These are phyloP conservation scores for Purshia tridentata DNA, from an alignment of 306 rosid species.

Conservation along the genomic window DNA sequence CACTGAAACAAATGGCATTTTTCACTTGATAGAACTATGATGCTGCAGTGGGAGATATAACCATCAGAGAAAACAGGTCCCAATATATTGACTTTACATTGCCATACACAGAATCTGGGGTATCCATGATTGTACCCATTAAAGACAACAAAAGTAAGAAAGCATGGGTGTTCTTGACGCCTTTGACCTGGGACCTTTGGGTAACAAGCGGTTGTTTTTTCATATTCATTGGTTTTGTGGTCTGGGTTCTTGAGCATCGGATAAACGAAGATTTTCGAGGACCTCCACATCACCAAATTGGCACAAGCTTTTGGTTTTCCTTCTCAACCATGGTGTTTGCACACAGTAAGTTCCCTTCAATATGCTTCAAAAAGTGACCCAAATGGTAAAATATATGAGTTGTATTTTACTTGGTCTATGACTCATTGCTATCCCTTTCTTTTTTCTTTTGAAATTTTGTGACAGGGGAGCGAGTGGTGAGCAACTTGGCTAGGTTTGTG, in stretches of 20 bases:
- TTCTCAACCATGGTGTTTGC: slow-evolving; percentile 19
- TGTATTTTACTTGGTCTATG: background rate
- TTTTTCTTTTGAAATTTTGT: background rate
- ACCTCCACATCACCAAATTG: slow-evolving; percentile 18
- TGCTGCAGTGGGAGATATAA: slow-evolving; percentile 31
- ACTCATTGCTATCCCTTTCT: background rate
- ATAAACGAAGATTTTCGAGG: slow-evolving; percentile 34
- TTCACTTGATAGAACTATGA: slow-evolving; percentile 17
- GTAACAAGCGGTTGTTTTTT: slow-evolving; percentile 22
- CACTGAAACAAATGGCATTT: background rate
- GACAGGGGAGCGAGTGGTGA: slow-evolving; percentile 21
- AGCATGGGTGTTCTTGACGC: slow-evolving; percentile 42
- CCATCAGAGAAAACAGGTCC: slow-evolving; percentile 26
- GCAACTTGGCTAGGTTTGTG: slow-evolving; percentile 23
- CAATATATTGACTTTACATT: slow-evolving; percentile 28
- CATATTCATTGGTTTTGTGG: slow-evolving; percentile 32
- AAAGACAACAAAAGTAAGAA: slow-evolving; percentile 5
- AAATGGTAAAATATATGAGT: too few species aligned
- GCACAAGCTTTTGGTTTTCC: slow-evolving; percentile 22
- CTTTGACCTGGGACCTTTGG: slow-evolving; percentile 38
- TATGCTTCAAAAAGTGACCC: too few species aligned
- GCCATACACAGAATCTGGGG: slow-evolving; percentile 32
- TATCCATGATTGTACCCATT: slow-evolving; percentile 24
- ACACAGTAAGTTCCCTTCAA: slow-evolving; percentile 6
- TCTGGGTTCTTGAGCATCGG: slow-evolving; percentile 40